Evolutionary conservation across 2,329 filamentous ascomycete genomes (phyloP), one percentile per base, ranked within the genome.

Genomic region (Mycosphaerella sp.): DNA sequence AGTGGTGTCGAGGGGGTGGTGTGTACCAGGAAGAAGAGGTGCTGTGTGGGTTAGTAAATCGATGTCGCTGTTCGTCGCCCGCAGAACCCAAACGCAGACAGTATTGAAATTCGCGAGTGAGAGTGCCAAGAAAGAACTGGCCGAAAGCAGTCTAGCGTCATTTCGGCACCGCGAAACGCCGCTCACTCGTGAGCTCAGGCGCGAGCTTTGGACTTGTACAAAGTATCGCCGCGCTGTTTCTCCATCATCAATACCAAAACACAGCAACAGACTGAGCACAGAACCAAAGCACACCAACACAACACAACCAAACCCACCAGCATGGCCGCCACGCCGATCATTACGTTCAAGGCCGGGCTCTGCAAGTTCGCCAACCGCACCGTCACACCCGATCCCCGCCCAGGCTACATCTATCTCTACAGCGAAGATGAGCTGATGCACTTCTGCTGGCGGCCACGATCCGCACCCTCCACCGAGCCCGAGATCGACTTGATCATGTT

Each of bases 271-370:
- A n/a, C n/a, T n/a, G n/a, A 41, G 6, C 49, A 50, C 42, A 21
- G 47, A 34, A 46, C 36, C 28, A 35, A 35, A 36, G 40, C 41
- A 25, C 42, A 6, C 42, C 36, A 7, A 21, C 27, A n/a, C 16
- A 40, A 21, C 16, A 16, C 30, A 49, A 40, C 40, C 46, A 42
- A 58, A 43, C 58, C 61, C 60, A 39, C 28, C 61, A 75, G 55
- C 58, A 96, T 95, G 89, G 88, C 90, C 57, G 83, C 88, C 71
- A 70, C 79, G 61, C 89, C 91, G 28, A 80, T 95, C 66, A 90
- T 97, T 69, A 95, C 89, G 13, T 97, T 97, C 80, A 96, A 95
- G 79, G 91, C 91, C 59, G 91, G 91, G 70, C 81, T 81, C 70
- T 97, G 91, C 73, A 84, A 93, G 47, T 46, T 59, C 52, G 43